Evolutionary conservation across 108 stramenopile species (phyloP), one percentile per base, ranked within the genome.

Genomic region (Tribonema minus): DNA sequence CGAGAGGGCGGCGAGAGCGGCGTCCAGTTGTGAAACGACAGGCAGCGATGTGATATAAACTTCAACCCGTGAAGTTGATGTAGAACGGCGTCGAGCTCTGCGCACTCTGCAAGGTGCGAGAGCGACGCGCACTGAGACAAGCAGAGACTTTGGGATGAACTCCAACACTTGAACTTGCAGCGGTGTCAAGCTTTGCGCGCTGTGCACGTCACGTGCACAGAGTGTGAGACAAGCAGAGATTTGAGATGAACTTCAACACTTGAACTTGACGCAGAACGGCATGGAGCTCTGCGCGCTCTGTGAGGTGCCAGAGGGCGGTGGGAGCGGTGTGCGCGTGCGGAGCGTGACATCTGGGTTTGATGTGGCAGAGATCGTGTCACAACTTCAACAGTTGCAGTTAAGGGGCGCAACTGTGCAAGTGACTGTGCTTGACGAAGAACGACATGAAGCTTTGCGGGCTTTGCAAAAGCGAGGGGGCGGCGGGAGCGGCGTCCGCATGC

Each of bases 251-350:
- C 85, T 69, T 2, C 97, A 95, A 28, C 97, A 95, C 25, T 95
- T 95, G 78, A 96, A 95, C 61, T 93, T 92, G 39, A 96, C 94
- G 75, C 97, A 98, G 81, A 91, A 95, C 70, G 91, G 88, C 2
- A 95, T 98, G 35, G 92, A 91, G 23, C 91, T 92, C 76, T 95
- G 94, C 26, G 97, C 97, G 31, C 92, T 92, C 84, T 95, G 94
- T n/a, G n/a, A n/a, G n/a, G 79, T n/a, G n/a, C n/a, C n/a, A n/a
- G n/a, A n/a, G n/a, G n/a, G n/a, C n/a, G 0, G 67, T 35, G 32
- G 32, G n/a, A n/a, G n/a, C n/a, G n/a, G n/a, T n/a, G n/a, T n/a
- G n/a, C n/a, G n/a, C n/a, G n/a, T n/a, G n/a, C n/a, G n/a, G n/a
- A n/a, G n/a, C n/a, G n/a, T n/a, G n/a, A n/a, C n/a, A n/a, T n/a